These are phyloP conservation scores for Sporothrix schenckii DNA, from an alignment of 2,329 filamentous ascomycete species.

Conservation along the genomic window DNA sequence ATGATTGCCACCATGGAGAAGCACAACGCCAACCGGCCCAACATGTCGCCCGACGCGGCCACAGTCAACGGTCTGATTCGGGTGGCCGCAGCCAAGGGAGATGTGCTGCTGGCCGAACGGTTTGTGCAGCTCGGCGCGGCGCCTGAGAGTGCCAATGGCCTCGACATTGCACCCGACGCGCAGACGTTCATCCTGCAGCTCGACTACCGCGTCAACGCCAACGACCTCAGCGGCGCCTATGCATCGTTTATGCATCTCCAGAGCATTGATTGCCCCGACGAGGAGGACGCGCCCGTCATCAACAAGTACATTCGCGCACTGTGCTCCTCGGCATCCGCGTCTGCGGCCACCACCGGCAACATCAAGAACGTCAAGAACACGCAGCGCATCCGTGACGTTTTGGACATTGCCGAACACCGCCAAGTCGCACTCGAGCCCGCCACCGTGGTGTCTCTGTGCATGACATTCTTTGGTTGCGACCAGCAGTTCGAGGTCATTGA, in stretches of 20 bases:
- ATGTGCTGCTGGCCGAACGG: constrained; percentile 72
- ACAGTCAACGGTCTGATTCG: constrained; percentile 78
- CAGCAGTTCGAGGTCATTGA: constrained; percentile 80
- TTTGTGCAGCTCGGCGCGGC: constrained; percentile 66
- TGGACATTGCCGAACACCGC: constrained; percentile 72
- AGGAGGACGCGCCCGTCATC: constrained; percentile 63
- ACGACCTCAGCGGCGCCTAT: constrained; percentile 71
- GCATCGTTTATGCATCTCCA: constrained; percentile 67
- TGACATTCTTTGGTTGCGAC: constrained; percentile 72
- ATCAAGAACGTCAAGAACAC: constrained; percentile 55
- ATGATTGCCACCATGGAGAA: constrained; percentile 71
- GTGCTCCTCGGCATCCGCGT: constrained; percentile 40
- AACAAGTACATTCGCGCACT: constrained; percentile 74
- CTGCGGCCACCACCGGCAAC: background rate
- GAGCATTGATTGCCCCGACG: constrained; percentile 55
- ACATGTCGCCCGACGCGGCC: constrained; percentile 61
- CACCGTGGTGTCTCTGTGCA: constrained; percentile 73
- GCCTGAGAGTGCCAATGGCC: constrained; percentile 46
- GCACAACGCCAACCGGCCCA: constrained; percentile 50
- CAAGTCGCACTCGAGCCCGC: constrained; percentile 70
- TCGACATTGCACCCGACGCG: constrained; percentile 67
- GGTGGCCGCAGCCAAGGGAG: constrained; percentile 69
- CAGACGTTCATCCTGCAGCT: constrained; percentile 75
- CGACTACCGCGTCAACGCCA: constrained; percentile 71
- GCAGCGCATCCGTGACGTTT: constrained; percentile 70